Evolutionary conservation across 331 rosid species (phyloP).

Genomic region (Cydonia oblonga): DNA sequence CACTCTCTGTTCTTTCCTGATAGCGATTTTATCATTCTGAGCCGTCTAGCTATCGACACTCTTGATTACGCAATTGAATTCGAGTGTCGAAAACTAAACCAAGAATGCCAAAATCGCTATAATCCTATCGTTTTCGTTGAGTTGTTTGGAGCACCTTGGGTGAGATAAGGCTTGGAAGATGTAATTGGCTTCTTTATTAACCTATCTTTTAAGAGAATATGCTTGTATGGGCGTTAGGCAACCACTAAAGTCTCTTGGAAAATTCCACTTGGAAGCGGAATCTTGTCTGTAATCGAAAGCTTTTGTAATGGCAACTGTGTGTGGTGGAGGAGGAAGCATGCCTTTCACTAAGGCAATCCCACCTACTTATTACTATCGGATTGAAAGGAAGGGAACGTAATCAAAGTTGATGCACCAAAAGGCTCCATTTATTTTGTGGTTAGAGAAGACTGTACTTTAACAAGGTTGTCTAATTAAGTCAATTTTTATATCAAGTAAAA

Average conservation of each 20-base stretch:
- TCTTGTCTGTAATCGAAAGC: conserved; percentile 15
- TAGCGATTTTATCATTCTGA: neutral
- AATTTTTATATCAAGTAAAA: too few relatives aligned
- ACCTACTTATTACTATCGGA: conserved; percentile 9
- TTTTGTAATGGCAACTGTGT: conserved; percentile 2
- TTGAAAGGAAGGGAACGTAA: conserved; percentile 14
- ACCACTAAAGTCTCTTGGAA: neutral
- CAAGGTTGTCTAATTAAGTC: neutral
- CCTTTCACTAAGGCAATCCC: neutral
- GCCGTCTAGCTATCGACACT: neutral
- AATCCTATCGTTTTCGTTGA: neutral
- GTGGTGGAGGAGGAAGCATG: conserved; percentile 14
- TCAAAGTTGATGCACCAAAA: conserved; percentile 1
- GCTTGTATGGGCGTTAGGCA: neutral
- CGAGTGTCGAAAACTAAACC: too few relatives aligned
- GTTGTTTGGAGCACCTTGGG: conserved; percentile 4
- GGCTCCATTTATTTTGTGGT: neutral
- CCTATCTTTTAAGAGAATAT: neutral
- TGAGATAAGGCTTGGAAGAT: neutral
- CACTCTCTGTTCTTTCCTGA: neutral
- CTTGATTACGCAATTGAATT: too few relatives aligned
- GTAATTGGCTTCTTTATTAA: neutral
- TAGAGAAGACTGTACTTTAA: neutral
- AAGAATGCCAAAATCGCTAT: neutral
- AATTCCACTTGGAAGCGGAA: conserved; percentile 21